Evolutionary conservation across 306 rosid species (phyloP), one percentile per base, ranked within the genome.

Genomic region (Pterocarpus macrocarpus): DNA sequence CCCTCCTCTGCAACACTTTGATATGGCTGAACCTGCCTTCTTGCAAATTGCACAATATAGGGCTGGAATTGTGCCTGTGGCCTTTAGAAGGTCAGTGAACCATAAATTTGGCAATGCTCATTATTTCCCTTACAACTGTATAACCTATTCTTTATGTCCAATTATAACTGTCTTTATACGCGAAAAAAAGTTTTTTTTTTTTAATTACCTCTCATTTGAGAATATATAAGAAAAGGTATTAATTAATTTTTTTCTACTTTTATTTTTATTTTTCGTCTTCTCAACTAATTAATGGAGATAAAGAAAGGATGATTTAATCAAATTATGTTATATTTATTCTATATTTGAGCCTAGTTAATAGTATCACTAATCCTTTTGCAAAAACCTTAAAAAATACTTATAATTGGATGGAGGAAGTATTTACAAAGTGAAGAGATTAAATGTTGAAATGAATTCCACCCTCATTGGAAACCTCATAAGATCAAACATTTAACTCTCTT

Each of bases 11-110:
- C 97, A 91, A 13, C 98, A 94, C 86, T 92, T 94, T 63, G 98
- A 94, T 22, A 73, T 94, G 92, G 95, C 98, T 3, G 91, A 94
- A 81, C 98, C 98, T 15, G 98, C 97, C 50, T 94, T 90, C 88
- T 81, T 94, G 50, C 93, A 94, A 80, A 94, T 94, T 53, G 98
- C 98, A 9, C 90, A 94, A 36, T 94, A 89, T 77, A 92, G 90
- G 2, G 97, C 98, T 2, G 98, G 98, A 58, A 94, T 94, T 56
- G 98, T 94, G 1, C 98, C 98, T 3, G 92, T 94, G 9, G 62
- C 92, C 68, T 94, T 92, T 71, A 84, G 92, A 89, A 91, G 98
- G 98, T 94, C 78, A 65, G 77, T 38, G 36, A 63, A 0, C 5
- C 57, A 43, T 52, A 33, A 68, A 79, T 69, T 80, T 39, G 11